Evolutionary conservation across 306 rosid species (phyloP).

Genomic region (Trifolium pratense): DNA sequence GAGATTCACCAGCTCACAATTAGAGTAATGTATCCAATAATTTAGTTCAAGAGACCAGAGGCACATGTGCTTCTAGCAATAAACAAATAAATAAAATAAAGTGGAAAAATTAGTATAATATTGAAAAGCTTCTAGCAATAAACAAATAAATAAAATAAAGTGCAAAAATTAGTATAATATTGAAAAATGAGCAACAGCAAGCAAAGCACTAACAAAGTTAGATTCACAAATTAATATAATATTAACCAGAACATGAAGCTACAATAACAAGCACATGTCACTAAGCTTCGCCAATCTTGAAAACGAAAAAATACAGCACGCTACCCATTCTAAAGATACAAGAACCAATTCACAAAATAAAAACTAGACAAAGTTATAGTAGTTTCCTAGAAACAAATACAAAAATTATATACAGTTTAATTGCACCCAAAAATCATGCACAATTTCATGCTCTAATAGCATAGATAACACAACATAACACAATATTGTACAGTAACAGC

Average conservation of each 20-base stretch:
- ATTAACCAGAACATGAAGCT: constrained; percentile 49
- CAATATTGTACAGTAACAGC: not conserved
- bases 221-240: constrained; percentile 42
- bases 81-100: constrained; percentile 32
- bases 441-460: constrained; percentile 2
- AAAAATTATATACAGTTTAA: constrained; percentile 1
- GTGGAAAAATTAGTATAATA: constrained; percentile 31
- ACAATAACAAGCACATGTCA: constrained; percentile 59
- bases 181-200: constrained; percentile 47
- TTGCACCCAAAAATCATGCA: not conserved
- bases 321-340: constrained; percentile 6
- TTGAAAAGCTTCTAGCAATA: too few species aligned
- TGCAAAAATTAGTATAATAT: not conserved
- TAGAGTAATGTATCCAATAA: constrained; percentile 51
- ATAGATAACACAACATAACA: constrained; percentile 20
- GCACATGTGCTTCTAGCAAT: constrained; percentile 58
- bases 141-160: too few species aligned
- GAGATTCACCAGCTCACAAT: constrained; percentile 61
- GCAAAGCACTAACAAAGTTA: constrained; percentile 50
- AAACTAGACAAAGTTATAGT: constrained; percentile 3
- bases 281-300: constrained; percentile 37
- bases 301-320: not conserved
- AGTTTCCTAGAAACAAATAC: not conserved
- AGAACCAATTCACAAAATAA: constrained; percentile 15
- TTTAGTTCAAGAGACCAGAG: constrained; percentile 42